phyloP scores from a whole-genome alignment of 2,329 filamentous ascomycete species.

The Cryphonectria nitschkei region DNA sequence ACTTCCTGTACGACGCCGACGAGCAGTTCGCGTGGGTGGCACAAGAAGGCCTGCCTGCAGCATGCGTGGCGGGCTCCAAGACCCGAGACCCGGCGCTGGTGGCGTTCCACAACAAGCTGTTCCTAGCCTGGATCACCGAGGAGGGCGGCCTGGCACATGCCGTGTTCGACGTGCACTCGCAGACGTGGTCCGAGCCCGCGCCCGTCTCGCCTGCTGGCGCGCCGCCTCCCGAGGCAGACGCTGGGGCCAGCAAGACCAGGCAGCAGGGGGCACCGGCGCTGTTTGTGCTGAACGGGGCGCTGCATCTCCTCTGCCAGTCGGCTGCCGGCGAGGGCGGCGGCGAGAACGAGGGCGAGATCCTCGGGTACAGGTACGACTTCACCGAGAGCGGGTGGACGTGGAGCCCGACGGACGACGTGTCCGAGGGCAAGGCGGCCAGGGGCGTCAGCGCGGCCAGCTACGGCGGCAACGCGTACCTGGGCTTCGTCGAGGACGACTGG shows the following conservation, averaged over 20 bases:
- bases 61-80: conserved; percentile 34
- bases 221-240: conserved; percentile 24
- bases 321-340: conserved; percentile 33
- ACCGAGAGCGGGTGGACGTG: conserved; percentile 38
- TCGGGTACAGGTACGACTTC: conserved; percentile 39
- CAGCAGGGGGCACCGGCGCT: conserved; percentile 39
- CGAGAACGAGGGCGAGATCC: conserved; percentile 35
- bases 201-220: conserved; percentile 6
- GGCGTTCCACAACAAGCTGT: conserved; percentile 42
- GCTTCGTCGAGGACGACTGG: conserved; percentile 23
- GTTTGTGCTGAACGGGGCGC: conserved; percentile 37
- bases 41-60: conserved; percentile 31
- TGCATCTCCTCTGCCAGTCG: conserved; percentile 39
- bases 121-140: conserved; percentile 37
- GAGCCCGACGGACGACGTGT: conserved; percentile 39
- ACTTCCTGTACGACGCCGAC: conserved; percentile 40
- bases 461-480: conserved; percentile 24
- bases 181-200: conserved; percentile 27
- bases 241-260: background rate
- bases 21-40: conserved; percentile 33
- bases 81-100: conserved; percentile 36
- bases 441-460: conserved; percentile 27
- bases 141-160: conserved; percentile 36
- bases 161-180: conserved; percentile 34
- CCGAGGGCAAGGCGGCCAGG: conserved; percentile 34